Percentiles rank a stretch among this genome's conserved stretches.
Conservation (phyloP, 2,329 filamentous ascomycete species). For the Alternaria sp. region DNA sequence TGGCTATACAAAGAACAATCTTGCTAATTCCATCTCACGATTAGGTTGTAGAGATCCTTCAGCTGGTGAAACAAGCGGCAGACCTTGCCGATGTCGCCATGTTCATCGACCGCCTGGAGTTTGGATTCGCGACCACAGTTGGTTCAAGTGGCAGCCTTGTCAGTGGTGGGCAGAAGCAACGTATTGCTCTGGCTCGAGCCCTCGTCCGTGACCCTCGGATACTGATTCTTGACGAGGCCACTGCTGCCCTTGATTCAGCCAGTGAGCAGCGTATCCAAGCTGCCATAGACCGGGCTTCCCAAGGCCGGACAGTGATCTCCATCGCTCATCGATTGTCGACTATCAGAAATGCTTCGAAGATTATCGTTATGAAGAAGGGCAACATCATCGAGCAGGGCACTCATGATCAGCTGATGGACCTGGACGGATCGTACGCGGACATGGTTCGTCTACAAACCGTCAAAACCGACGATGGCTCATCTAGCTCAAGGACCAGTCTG, state of each 20-base stretch:
- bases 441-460: constrained; percentile 60
- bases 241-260: constrained; percentile 66
- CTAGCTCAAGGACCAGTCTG: constrained; percentile 34
- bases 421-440: constrained; percentile 57
- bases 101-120: constrained; percentile 64
- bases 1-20: no score
- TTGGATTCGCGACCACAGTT: constrained; percentile 59
- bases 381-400: constrained; percentile 50
- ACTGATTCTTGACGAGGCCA: constrained; percentile 69
- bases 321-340: constrained; percentile 54
- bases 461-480: constrained; percentile 52
- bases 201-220: constrained; percentile 66
- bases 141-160: constrained; percentile 64
- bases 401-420: constrained; percentile 45
- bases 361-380: constrained; percentile 52
- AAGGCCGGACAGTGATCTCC: constrained; percentile 49
- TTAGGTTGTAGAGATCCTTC: constrained; percentile 58
- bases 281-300: constrained; percentile 47
- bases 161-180: constrained; percentile 67
- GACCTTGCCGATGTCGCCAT: constrained; percentile 65
- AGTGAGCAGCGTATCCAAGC: constrained; percentile 65
- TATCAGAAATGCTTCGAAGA: constrained; percentile 49
- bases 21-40: not conserved
- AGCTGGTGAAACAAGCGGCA: constrained; percentile 60
- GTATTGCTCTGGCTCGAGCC: constrained; percentile 65